phyloP scores from a whole-genome alignment of 2,329 filamentous ascomycete species.

The Pleurostoma richardsiae region DNA sequence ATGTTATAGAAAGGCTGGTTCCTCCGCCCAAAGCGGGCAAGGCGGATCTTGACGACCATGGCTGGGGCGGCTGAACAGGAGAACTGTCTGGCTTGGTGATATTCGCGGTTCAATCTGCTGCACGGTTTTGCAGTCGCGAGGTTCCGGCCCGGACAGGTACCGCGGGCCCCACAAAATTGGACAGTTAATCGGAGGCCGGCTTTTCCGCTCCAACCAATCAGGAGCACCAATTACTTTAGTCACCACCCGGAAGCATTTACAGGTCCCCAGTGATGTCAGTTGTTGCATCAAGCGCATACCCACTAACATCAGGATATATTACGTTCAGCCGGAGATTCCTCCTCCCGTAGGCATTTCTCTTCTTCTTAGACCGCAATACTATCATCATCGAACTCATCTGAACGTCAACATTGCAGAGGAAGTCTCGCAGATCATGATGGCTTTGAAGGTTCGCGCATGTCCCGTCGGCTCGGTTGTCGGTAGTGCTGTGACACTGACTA shows the following conservation, averaged over 20 bases:
- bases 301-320: background rate
- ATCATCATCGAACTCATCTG: background rate
- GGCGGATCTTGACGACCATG: constrained; percentile 92
- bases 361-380: background rate
- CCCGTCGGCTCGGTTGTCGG: no score
- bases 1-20: constrained; percentile 97
- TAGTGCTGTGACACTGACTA: background rate
- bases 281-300: no score
- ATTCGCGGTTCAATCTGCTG: background rate
- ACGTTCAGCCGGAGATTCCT: background rate
- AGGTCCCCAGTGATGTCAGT: background rate
- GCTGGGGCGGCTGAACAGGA: background rate
- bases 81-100: background rate
- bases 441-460: constrained; percentile 20
- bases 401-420: no score
- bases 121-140: no score
- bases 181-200: background rate
- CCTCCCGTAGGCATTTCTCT: background rate
- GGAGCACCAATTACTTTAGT: background rate
- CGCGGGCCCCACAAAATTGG: constrained; percentile 6
- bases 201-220: background rate
- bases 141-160: background rate
- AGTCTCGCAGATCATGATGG: constrained; percentile 15
- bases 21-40: constrained; percentile 86
- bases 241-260: background rate